Percentiles rank a stretch among this genome's conserved stretches.
These are phyloP conservation scores for Vitis rupestris DNA, from an alignment of 164 flowering plant species.

Conservation along the genomic window DNA sequence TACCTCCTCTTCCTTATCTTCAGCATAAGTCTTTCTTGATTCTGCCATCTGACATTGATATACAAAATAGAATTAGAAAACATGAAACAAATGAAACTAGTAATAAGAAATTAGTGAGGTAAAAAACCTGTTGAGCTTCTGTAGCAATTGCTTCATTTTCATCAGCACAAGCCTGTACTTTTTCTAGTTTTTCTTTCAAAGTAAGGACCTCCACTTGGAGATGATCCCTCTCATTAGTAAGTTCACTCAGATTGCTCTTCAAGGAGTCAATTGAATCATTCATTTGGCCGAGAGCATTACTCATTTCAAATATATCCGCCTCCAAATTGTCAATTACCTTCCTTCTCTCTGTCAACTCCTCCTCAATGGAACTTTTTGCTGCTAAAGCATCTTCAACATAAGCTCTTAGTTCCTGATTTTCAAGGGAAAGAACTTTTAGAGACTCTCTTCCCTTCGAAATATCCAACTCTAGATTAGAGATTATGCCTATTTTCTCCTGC, in stretches of 20 bases:
- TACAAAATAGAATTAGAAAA: conserved; percentile 9
- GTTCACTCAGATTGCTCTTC: conserved; percentile 42
- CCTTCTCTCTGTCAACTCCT: conserved; percentile 47
- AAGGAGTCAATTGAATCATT: conserved; percentile 41
- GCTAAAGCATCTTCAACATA: conserved; percentile 36
- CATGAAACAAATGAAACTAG: conserved; percentile 2
- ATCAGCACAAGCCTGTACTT: conserved; percentile 50
- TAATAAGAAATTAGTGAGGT: background rate
- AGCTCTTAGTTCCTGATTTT: conserved; percentile 50
- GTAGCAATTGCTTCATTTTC: conserved; percentile 67
- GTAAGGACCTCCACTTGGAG: conserved; percentile 41
- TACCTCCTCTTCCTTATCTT: conserved; percentile 87
- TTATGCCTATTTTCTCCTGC: conserved; percentile 43
- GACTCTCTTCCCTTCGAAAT: conserved; percentile 35
- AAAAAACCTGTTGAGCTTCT: conserved; percentile 78
- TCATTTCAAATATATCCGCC: conserved; percentile 52
- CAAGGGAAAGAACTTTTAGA: conserved; percentile 26
- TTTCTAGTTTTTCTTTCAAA: conserved; percentile 66
- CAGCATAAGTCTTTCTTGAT: conserved; percentile 56
- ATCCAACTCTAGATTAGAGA: conserved; percentile 52
- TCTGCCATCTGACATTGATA: conserved; percentile 57
- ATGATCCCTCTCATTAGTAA: conserved; percentile 49
- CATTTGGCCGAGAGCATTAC: conserved; percentile 44
- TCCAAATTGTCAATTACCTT: conserved; percentile 52
- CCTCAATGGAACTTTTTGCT: conserved; percentile 46